Conservation (phyloP, 116 monocot genomes). For the Papilionanthe hybrid region DNA sequence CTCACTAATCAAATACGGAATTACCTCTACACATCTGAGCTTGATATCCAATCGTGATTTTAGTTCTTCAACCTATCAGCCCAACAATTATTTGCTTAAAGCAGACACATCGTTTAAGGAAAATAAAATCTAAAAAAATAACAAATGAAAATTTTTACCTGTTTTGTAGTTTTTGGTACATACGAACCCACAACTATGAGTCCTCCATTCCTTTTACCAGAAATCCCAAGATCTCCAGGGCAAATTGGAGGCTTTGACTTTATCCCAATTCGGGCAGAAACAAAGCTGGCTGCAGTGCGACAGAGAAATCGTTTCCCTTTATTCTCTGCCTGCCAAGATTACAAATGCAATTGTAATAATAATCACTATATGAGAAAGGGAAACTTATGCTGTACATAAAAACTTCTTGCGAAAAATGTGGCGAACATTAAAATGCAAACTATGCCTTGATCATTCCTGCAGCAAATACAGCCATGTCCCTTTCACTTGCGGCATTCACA, state of each 20-base stretch:
- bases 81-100: background rate
- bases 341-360: background rate
- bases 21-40: constrained; percentile 77
- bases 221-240: constrained; percentile 53
- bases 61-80: constrained; percentile 65
- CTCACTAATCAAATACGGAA: background rate
- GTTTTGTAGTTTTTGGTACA: constrained; percentile 96
- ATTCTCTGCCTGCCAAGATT: constrained; percentile 59
- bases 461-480: constrained; percentile 84
- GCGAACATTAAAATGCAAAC: constrained; percentile 1
- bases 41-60: constrained; percentile 46
- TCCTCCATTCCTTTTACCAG: constrained; percentile 51
- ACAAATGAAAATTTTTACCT: constrained; percentile 32
- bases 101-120: background rate
- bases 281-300: constrained; percentile 98
- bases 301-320: constrained; percentile 81
- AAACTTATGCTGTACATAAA: constrained; percentile 6
- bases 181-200: constrained; percentile 97
- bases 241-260: constrained; percentile 55
- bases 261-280: constrained; percentile 91
- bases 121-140: background rate
- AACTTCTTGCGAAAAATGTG: background rate
- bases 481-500: constrained; percentile 94
- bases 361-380: background rate
- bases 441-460: constrained; percentile 93